Evolutionary conservation across 495 filamentous ascomycete genomes (phyloP).

Genomic region (Penicillium odoratum): DNA sequence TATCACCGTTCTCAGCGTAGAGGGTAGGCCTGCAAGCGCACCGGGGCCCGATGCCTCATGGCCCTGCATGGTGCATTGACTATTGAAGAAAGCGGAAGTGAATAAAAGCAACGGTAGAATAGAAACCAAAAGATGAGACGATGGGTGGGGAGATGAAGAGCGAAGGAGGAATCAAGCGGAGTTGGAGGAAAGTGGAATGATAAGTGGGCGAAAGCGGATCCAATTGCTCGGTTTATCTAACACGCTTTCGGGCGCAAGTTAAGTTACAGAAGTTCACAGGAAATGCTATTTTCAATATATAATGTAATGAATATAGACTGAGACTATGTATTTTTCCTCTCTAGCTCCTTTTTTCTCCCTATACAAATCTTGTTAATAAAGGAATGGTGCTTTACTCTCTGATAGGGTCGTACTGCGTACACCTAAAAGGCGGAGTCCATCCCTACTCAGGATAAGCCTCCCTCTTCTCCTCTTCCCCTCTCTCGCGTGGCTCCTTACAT

Average conservation of each 20-base stretch:
- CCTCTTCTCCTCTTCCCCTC: slow-evolving; percentile 20
- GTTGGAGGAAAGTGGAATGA: slow-evolving; percentile 10
- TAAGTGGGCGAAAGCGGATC: slow-evolving; percentile 19
- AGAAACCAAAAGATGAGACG: slow-evolving; percentile 9
- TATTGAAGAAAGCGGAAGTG: slow-evolving; percentile 5
- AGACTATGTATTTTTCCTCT: background rate
- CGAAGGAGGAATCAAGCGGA: slow-evolving; percentile 5
- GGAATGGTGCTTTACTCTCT: slow-evolving; percentile 6
- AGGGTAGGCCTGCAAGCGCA: slow-evolving; percentile 41
- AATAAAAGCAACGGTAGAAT: background rate
- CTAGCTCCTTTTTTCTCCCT: background rate
- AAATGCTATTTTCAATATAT: background rate
- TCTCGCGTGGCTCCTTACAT: slow-evolving; percentile 26
- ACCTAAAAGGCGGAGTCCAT: slow-evolving; percentile 8
- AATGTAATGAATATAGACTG: background rate
- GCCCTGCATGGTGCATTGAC: slow-evolving; percentile 50
- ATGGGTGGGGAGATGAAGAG: slow-evolving; percentile 10
- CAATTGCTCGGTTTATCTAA: slow-evolving; percentile 21
- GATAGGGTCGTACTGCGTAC: background rate
- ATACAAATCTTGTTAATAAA: slow-evolving; percentile 4
- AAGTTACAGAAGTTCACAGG: background rate
- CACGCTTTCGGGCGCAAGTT: slow-evolving; percentile 34
- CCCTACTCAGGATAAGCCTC: slow-evolving; percentile 25
- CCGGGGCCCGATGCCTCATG: slow-evolving; percentile 44
- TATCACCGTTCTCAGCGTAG: slow-evolving; percentile 36